Base-by-base conservation (phyloP, 1,284 basidiomycete species). In the Wolfiporia cocos region DNA sequence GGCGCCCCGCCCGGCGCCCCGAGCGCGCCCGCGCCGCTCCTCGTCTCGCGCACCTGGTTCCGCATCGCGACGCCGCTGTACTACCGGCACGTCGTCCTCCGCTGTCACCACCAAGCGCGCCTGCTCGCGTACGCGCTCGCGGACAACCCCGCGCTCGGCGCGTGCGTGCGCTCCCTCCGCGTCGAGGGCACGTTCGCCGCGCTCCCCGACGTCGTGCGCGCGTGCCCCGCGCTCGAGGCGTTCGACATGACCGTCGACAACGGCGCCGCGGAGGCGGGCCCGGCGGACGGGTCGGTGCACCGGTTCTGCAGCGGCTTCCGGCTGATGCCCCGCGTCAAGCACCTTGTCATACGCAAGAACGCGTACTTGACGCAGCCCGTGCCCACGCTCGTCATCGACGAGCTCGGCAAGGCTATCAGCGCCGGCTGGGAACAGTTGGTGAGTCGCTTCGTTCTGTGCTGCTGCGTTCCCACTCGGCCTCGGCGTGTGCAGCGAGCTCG, bases 61-160 rank as follows among this genome's bases (percentile, higher is more conserved):
- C 67, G 78, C 45, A 78, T 80, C 45, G 67, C 65, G 1, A 68
- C 68, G 0, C 76, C 75, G 4, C 61, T 76, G 17, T 64, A 75
- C 49, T 79, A 78, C 59, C 64, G 68, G 49, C 64, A 66, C 15
- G 48, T 78, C 26, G 61, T 65, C 49, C 51, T 81, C 31, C 58
- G 54, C 30, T 63, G 69, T 0, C 45, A 63, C 0, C 33, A 35
- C 14, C 68, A 74, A 19, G 58, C 72, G 0, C 48, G 51, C n/a
- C 57, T 60, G n/a, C 63, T 72, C 17, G 61, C 70, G 14, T 47
- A 46, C 17, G 64, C 71, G 0, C 64, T 78, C 33, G 36, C 49
- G 2, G 45, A 38, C 4, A 60, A 64, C 36, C 67, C 71, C 1
- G 32, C 51, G 0, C 57, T 77, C 19, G 68, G 67, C 0, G 23